These are phyloP conservation scores for Cadophora sp. DNA, from an alignment of 2,329 filamentous ascomycete genomes.

Conservation along the genomic window DNA sequence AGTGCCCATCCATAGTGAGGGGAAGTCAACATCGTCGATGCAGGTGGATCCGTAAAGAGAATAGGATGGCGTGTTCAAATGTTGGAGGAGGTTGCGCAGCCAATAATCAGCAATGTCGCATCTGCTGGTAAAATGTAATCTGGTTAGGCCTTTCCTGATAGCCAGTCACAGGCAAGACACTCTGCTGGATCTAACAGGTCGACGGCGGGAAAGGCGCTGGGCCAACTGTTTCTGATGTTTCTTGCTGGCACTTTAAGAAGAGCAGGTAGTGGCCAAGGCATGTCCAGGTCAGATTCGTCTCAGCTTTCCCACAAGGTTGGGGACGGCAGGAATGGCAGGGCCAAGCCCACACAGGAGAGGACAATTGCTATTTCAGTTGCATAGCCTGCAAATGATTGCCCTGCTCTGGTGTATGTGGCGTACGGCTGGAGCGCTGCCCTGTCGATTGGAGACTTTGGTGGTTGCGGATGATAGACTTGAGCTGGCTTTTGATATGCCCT, in stretches of 20 bases:
- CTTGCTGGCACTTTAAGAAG: constrained; percentile 30
- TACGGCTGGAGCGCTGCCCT: constrained; percentile 2
- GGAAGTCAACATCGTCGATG: constrained; percentile 29
- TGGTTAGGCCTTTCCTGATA: constrained; percentile 28
- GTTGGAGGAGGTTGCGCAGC: constrained; percentile 17
- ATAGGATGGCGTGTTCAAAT: constrained; percentile 13
- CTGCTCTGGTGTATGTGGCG: constrained; percentile 15
- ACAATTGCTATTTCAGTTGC: constrained; percentile 22
- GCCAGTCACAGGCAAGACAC: constrained; percentile 31
- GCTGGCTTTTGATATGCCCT: background rate
- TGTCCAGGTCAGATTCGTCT: constrained; percentile 24
- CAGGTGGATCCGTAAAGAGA: constrained; percentile 26
- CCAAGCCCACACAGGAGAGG: constrained; percentile 8
- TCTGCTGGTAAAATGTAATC: constrained; percentile 27
- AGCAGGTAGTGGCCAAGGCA: constrained; percentile 19
- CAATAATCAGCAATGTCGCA: constrained; percentile 23
- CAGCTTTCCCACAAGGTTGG: constrained; percentile 19
- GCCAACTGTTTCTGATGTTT: constrained; percentile 16
- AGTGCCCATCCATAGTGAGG: constrained; percentile 27
- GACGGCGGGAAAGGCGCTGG: constrained; percentile 9
- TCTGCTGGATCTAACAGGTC: constrained; percentile 25
- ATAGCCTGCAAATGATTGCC: constrained; percentile 22
- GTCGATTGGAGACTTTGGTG: background rate
- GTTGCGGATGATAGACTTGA: background rate
- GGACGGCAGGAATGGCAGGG: constrained; percentile 17